Conservation (phyloP, 2,329 filamentous ascomycete species). For the Exophiala viscosa region DNA sequence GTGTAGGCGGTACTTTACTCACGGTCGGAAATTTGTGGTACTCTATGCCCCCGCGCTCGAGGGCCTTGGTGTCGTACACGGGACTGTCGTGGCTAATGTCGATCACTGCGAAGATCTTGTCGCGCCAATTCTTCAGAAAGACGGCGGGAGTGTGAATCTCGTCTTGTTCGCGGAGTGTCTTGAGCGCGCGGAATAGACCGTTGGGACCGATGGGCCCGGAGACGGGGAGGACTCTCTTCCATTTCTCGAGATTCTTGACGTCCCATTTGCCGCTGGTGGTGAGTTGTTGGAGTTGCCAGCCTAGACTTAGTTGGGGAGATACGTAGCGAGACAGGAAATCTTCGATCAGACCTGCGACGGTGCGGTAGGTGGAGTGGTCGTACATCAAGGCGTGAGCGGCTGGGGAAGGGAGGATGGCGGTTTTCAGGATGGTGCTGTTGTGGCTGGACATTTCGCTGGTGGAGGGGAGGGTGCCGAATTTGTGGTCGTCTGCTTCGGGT, state of each 20-base stretch:
- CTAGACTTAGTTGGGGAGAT: conserved; percentile 72
- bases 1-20: conserved; percentile 77
- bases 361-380: conserved; percentile 68
- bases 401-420: conserved; percentile 67
- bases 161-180: conserved; percentile 87
- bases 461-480: conserved; percentile 36
- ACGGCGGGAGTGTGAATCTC: conserved; percentile 70
- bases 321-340: conserved; percentile 74
- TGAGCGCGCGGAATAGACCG: conserved; percentile 80
- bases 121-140: conserved; percentile 67
- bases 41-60: conserved; percentile 63
- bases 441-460: conserved; percentile 30
- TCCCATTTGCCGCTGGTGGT: conserved; percentile 94
- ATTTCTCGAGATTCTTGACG: conserved; percentile 92
- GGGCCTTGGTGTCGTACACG: conserved; percentile 74
- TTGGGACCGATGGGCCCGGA: conserved; percentile 65
- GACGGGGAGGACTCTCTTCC: conserved; percentile 74
- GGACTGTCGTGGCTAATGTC: conserved; percentile 90
- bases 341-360: conserved; percentile 74
- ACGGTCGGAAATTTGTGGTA: conserved; percentile 90
- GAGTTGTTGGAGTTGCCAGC: conserved; percentile 88
- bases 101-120: conserved; percentile 69
- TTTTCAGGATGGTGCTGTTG: conserved; percentile 56
- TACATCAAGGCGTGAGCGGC: conserved; percentile 84
- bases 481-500: conserved; percentile 42